These are phyloP conservation scores for Coprinellus micaceus DNA, from an alignment of 768 basidiomycete species.

Conservation along the genomic window DNA sequence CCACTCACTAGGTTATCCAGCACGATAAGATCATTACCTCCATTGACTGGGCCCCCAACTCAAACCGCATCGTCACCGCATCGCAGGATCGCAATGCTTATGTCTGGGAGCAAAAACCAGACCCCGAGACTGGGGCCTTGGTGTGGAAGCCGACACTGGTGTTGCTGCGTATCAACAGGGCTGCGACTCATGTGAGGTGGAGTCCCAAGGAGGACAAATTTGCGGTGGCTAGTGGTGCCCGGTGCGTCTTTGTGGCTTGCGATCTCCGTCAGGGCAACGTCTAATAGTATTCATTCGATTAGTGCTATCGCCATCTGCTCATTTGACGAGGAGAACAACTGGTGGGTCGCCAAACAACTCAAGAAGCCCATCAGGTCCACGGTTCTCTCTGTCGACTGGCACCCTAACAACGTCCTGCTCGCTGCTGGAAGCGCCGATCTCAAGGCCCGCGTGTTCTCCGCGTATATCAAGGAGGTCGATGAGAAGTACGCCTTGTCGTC, in stretches of 20 bases:
- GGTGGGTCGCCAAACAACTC: constrained; percentile 97
- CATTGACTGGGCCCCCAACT: constrained; percentile 96
- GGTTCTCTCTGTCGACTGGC: constrained; percentile 94
- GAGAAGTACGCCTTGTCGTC: constrained; percentile 67
- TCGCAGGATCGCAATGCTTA: constrained; percentile 99
- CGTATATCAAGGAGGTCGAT: constrained; percentile 98
- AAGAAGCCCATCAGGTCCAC: constrained; percentile 98
- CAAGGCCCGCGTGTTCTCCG: constrained; percentile 96
- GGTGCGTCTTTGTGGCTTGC: constrained; percentile 42
- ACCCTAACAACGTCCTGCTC: constrained; percentile 96
- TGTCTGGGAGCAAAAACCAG: constrained; percentile 86
- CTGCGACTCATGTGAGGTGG: constrained; percentile 94
- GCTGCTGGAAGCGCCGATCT: constrained; percentile 97
- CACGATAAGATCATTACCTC: constrained; percentile 98
- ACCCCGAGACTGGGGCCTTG: constrained; percentile 64
- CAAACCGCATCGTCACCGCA: constrained; percentile 96
- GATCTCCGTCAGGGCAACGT: neutral
- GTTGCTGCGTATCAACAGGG: constrained; percentile 88
- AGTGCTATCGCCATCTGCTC: constrained; percentile 95
- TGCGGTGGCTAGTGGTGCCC: constrained; percentile 94
- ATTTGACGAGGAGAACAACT: constrained; percentile 96
- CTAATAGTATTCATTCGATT: constrained; percentile 2
- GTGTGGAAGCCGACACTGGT: constrained; percentile 98
- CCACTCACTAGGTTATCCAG: constrained; percentile 37
- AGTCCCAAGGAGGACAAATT: constrained; percentile 98